phyloP scores from a whole-genome alignment of 2,329 filamentous ascomycete genomes.

The Fusarium nisikadoi region DNA sequence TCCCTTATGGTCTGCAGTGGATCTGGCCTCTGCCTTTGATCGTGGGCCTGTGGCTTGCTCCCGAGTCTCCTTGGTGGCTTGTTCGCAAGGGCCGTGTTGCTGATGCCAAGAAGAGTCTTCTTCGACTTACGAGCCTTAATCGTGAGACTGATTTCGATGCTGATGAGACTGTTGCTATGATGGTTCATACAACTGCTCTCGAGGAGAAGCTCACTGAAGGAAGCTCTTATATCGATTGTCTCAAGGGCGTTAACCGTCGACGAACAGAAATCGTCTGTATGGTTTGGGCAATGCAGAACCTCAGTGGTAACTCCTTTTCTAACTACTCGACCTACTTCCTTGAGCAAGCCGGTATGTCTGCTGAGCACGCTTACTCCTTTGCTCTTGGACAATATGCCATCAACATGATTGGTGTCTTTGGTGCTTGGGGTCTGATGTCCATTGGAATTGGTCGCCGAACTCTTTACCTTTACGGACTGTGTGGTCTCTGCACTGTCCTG shows the following conservation, averaged over 20 bases:
- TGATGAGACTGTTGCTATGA: constrained; percentile 90
- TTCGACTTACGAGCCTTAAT: constrained; percentile 71
- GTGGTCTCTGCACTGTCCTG: constrained; percentile 79
- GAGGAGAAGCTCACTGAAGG: constrained; percentile 80
- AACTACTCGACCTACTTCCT: constrained; percentile 74
- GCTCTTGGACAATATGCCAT: constrained; percentile 73
- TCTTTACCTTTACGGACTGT: constrained; percentile 80
- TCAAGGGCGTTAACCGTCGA: constrained; percentile 80
- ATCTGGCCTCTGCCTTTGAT: constrained; percentile 78
- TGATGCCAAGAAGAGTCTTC: constrained; percentile 73
- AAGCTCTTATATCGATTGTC: constrained; percentile 83
- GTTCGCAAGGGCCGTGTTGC: constrained; percentile 72
- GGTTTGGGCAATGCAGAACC: constrained; percentile 72
- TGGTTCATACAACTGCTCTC: constrained; percentile 86
- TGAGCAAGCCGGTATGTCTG: constrained; percentile 66
- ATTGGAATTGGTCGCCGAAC: constrained; percentile 77
- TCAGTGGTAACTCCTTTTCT: constrained; percentile 71
- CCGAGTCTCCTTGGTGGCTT: constrained; percentile 80
- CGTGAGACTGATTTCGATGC: constrained; percentile 78
- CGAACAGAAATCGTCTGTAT: constrained; percentile 78
- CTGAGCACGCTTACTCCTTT: constrained; percentile 63
- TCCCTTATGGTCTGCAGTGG: constrained; percentile 80
- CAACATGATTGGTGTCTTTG: constrained; percentile 84
- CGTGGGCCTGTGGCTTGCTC: constrained; percentile 73
- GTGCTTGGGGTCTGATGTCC: constrained; percentile 84